phyloP scores from a whole-genome alignment of 345 rosid genomes.

The Citrus glauca region DNA sequence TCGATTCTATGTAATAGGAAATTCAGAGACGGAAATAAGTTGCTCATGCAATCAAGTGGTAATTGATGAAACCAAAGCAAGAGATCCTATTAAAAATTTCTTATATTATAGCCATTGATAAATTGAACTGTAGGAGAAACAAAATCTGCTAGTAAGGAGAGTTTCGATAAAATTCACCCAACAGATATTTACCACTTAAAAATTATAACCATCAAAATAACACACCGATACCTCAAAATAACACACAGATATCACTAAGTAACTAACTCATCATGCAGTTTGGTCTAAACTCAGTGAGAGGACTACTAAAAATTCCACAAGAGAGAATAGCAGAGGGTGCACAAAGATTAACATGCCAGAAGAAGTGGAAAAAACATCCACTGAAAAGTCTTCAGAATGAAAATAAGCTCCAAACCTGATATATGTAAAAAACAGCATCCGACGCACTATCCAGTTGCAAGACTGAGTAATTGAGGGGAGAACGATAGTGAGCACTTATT shows the following conservation, averaged over 20 bases:
- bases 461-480: conserved; percentile 67
- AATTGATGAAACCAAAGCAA: background rate
- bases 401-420: conserved; percentile 53
- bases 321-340: background rate
- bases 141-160: background rate
- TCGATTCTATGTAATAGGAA: background rate
- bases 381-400: background rate
- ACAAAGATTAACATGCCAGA: background rate
- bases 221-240: background rate
- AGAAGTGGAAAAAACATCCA: background rate
- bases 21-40: background rate
- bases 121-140: background rate
- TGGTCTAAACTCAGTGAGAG: background rate
- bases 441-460: conserved; percentile 74
- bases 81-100: background rate
- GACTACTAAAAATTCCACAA: background rate
- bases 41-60: background rate
- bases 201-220: background rate
- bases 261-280: background rate
- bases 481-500: conserved; percentile 79
- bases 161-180: background rate
- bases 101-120: background rate
- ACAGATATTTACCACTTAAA: background rate
- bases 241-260: background rate
- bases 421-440: conserved; percentile 66